Evolutionary conservation across 179 eudicot species (phyloP).

Genomic region (Nepenthes alata): DNA sequence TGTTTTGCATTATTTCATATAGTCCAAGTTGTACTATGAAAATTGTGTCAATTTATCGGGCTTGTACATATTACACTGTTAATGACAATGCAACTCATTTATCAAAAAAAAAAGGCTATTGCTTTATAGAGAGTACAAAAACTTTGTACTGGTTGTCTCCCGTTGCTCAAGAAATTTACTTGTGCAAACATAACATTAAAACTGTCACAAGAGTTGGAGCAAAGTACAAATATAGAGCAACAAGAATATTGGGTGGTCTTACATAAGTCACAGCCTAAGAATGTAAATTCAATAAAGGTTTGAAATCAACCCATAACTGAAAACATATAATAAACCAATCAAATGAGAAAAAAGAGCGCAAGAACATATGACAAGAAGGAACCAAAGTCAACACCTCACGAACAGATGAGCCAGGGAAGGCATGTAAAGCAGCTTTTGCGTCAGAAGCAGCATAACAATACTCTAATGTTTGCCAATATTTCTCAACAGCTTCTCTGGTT

Average conservation of each 20-base stretch:
- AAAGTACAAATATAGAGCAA: neutral
- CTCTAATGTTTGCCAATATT: slow-evolving; percentile 92
- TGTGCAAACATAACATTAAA: neutral
- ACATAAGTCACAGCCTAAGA: too few species aligned
- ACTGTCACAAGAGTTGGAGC: neutral
- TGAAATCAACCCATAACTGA: neutral
- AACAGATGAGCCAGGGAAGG: slow-evolving; percentile 84
- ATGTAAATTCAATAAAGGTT: too few species aligned
- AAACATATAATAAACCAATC: neutral
- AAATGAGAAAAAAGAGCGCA: neutral
- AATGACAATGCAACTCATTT: too few species aligned
- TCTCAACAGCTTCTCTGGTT: slow-evolving; percentile 67
- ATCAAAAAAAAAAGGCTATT: too few species aligned
- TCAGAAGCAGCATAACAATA: slow-evolving; percentile 87
- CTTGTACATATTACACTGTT: too few species aligned
- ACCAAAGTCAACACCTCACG: slow-evolving; percentile 44
- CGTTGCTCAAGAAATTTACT: too few species aligned
- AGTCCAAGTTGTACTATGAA: too few species aligned
- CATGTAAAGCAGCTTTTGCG: slow-evolving; percentile 71
- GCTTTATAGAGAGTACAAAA: too few species aligned
- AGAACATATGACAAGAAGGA: neutral
- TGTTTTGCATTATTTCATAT: too few species aligned
- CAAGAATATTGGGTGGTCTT: neutral
- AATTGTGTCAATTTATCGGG: too few species aligned
- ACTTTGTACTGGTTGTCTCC: too few species aligned